phyloP scores from a whole-genome alignment of 805 yeast species.

The Scheffersomyces spartinae region DNA sequence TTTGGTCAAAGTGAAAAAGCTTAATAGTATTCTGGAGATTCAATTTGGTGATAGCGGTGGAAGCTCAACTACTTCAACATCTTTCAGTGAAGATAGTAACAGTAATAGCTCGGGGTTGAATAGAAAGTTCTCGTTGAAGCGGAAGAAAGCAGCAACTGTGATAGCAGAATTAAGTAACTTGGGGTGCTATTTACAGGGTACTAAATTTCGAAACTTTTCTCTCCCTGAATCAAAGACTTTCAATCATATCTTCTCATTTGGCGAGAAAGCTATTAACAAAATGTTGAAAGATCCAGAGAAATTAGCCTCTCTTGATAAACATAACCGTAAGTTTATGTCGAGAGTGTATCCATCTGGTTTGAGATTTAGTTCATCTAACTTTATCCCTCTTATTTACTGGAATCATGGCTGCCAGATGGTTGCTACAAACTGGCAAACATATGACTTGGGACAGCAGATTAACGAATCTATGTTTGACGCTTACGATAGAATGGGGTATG shows the following conservation, averaged over 20 bases:
- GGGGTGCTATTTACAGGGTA: constrained; percentile 66
- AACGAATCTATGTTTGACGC: constrained; percentile 72
- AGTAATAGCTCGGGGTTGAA: constrained; percentile 7
- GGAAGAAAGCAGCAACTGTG: constrained; percentile 16
- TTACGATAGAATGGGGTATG: constrained; percentile 57
- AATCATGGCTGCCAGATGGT: constrained; percentile 83
- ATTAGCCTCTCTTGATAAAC: constrained; percentile 50
- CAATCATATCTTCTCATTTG: constrained; percentile 80
- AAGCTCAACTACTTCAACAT: constrained; percentile 27
- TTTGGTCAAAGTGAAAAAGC: constrained; percentile 67
- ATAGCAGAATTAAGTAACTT: constrained; percentile 42
- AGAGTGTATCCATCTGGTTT: constrained; percentile 80
- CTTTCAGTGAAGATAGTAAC: constrained; percentile 29
- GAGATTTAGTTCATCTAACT: constrained; percentile 69
- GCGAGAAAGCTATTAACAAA: constrained; percentile 55
- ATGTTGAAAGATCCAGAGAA: constrained; percentile 55
- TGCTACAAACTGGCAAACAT: constrained; percentile 94
- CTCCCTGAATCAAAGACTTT: constrained; percentile 72
- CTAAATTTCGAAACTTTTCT: constrained; percentile 71
- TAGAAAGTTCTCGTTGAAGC: constrained; percentile 4
- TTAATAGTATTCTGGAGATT: constrained; percentile 13
- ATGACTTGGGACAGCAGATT: constrained; percentile 79
- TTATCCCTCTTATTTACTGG: constrained; percentile 76
- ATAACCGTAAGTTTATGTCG: constrained; percentile 65
- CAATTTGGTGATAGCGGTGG: constrained; percentile 9